phyloP scores from a whole-genome alignment of 2,329 filamentous ascomycete species.

The Clonostachys chloroleuca region DNA sequence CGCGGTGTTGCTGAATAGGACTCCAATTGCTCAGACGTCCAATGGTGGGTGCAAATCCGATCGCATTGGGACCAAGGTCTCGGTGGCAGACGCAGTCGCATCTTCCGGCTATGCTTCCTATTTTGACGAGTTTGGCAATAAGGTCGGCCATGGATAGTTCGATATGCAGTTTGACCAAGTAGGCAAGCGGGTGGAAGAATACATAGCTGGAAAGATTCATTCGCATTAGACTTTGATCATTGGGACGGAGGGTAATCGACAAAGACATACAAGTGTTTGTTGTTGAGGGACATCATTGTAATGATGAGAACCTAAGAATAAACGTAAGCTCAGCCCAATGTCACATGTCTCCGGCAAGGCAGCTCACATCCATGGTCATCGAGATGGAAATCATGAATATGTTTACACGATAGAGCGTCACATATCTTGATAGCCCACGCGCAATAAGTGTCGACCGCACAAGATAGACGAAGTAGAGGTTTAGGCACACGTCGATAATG shows the following conservation, averaged over 20 bases:
- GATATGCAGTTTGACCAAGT: constrained; percentile 43
- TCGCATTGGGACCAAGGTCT: no score
- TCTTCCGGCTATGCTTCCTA: no score
- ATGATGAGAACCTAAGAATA: constrained; percentile 9
- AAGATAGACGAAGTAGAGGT: constrained; percentile 41
- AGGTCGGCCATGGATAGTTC: constrained; percentile 46
- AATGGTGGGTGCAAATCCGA: no score
- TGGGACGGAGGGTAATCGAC: neutral
- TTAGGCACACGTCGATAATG: constrained; percentile 39
- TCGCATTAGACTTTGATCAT: accelerated
- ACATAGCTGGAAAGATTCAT: constrained; percentile 11
- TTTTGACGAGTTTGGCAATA: constrained; percentile 17
- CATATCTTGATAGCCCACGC: constrained; percentile 43
- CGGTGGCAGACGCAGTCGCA: no score
- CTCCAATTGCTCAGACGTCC: no score
- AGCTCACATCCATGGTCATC: constrained; percentile 13
- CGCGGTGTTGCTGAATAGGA: no score
- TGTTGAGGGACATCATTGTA: constrained; percentile 17
- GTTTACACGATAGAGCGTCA: constrained; percentile 30
- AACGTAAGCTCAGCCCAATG: neutral
- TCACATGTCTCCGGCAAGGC: neutral
- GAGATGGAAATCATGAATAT: constrained; percentile 14
- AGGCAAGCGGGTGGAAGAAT: constrained; percentile 36
- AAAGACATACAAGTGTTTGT: constrained; percentile 13
- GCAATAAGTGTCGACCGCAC: constrained; percentile 38